Evolutionary conservation across 179 eudicot genomes (phyloP), one percentile per base, ranked within the genome.

Genomic region (Kewa caespitosa): DNA sequence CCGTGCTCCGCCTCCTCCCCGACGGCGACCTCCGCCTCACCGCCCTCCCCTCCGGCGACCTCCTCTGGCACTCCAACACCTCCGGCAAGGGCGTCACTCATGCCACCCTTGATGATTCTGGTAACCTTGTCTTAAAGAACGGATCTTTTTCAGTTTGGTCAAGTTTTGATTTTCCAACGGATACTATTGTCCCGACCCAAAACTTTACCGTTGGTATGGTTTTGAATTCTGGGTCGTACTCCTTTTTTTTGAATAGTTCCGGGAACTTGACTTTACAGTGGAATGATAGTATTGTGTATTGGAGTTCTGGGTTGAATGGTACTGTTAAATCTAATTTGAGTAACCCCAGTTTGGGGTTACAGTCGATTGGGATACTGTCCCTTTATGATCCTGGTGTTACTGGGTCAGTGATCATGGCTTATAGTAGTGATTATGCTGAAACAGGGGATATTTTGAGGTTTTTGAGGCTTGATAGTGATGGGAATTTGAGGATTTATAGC

Each of bases 401-500:
- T 0, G 42, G 61, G 3, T 23, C 83, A 12, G 83, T 81, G 18
- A 42, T 38, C 31, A 25, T 83, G 74, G 89, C 88, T 48, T 92
- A 87, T 80, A 85, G 92, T 69, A 87, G 90, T 76, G 98, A 94
- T 86, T 93, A 85, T 76, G 97, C 81, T 34, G 91, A 89, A 23
- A 43, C 84, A 36, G 87, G 81, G 6, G 74, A 83, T 55, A 55
- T 79, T 0, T 39, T 88, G 13, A 86, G 97, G 85, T 86, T 86
- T 67, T 18, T 93, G 32, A 94, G 72, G 78, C 62, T 94, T 50
- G 98, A 91, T 70, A 70, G 17, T 72, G 98, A 94, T 89, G 97
- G 97, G 41, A 94, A 94, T 85, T 74, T 94, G 80, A 89, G 91
- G 82, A 89, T 91, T 41, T 89, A 90, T 73, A 89, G 94, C 72